Base-by-base conservation (phyloP, 768 basidiomycete species). In the Chalciporus pseudorubinellus region DNA sequence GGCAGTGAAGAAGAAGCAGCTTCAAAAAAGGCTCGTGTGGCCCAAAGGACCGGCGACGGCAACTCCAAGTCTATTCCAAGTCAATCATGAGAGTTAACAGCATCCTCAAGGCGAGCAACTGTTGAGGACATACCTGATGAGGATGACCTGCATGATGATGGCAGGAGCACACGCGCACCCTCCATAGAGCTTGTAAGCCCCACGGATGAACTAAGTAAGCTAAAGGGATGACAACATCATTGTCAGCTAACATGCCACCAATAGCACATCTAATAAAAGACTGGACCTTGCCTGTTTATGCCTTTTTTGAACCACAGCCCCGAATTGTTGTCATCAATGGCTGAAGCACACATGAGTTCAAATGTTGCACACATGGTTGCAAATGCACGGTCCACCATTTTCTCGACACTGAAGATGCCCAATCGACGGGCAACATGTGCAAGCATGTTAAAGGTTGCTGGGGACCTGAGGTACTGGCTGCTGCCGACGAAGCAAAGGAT, bases 281-380 rank as follows among this genome's bases (percentile, higher is more conserved):
- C 5, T 73, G 71, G 69, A 65, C 51, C 1, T 59, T 69, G 44
- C 63, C 69, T 0, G 50, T 70, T 10, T 75, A 75, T 59, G 67
- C 62, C 0, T 73, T 73, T 58, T 74, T 67, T 38, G 29, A 69
- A 1, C 62, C 65, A 0, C 47, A 3, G 0, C 58, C 62, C 1
- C 22, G 13, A 0, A 62, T 71, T 36, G 56, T 51, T 18, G 51
- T 64, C 29, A 50, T 59, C 6, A 42, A 63, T 28, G 60, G 59
- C 7, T 50, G 20, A 57, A 56, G 50, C 13, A 44, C 40, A n/a
- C 71, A 72, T 44, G 57, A 39, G n/a, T 75, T 73, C 55, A 36
- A 49, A 13, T 73, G 69, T 22, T 31, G 44, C 12, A 60, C 59
- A 9, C 46, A 28, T 2, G 21, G 48, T 4, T 70, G 70, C 44